phyloP scores from a whole-genome alignment of 2,329 filamentous ascomycete species.

The Penicillium concentricum region DNA sequence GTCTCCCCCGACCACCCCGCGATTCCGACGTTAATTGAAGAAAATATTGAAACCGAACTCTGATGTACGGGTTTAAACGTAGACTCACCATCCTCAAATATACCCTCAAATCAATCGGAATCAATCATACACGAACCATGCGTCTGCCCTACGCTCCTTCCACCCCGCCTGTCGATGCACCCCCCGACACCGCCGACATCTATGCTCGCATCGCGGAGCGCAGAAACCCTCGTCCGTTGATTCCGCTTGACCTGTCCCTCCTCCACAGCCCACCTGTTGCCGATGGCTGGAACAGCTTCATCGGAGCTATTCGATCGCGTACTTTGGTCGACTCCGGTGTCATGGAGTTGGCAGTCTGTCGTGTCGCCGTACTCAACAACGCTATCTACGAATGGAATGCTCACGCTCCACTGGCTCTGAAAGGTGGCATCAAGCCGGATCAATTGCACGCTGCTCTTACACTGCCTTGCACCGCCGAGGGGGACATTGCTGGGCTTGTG shows the following conservation, averaged over 20 bases:
- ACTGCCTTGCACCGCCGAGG: slow-evolving; percentile 50
- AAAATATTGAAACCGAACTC: background rate
- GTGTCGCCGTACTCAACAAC: slow-evolving; percentile 74
- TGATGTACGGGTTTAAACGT: background rate
- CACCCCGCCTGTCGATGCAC: slow-evolving; percentile 20
- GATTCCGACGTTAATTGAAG: no score
- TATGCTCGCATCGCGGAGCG: slow-evolving; percentile 29
- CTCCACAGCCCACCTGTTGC: slow-evolving; percentile 73
- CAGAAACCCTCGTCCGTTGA: slow-evolving; percentile 63
- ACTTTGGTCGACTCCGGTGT: slow-evolving; percentile 51
- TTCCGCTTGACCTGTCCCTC: slow-evolving; percentile 72
- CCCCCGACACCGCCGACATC: slow-evolving; percentile 25
- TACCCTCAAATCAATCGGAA: background rate
- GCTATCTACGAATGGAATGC: slow-evolving; percentile 85
- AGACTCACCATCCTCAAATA: background rate
- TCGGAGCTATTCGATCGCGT: slow-evolving; percentile 54
- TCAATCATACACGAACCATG: slow-evolving; percentile 18
- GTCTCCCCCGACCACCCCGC: background rate
- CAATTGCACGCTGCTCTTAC: slow-evolving; percentile 53
- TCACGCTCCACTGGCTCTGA: slow-evolving; percentile 65
- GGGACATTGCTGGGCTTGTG: slow-evolving; percentile 31
- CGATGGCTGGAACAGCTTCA: slow-evolving; percentile 64
- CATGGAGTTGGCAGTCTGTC: slow-evolving; percentile 75
- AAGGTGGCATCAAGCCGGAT: slow-evolving; percentile 34
- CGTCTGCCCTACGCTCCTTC: slow-evolving; percentile 26